Evolutionary conservation across 495 filamentous ascomycete species (phyloP), one percentile per base, ranked within the genome.

Genomic region (Penicillium cataractarum): DNA sequence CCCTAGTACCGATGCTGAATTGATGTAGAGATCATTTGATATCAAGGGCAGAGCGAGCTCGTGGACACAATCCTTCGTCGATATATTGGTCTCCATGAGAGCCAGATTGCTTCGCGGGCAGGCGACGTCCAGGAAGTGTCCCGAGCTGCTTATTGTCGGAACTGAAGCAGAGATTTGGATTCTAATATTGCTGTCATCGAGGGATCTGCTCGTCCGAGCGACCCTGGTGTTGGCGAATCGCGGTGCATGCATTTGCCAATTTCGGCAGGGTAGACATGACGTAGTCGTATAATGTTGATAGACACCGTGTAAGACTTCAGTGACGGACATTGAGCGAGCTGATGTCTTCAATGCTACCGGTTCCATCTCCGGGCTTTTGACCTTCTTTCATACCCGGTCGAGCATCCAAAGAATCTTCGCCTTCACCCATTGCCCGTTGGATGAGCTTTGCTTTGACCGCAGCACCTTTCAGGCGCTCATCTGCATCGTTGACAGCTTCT

Each of bases 401-500:
- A 37, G 71, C 65, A 44, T 68, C 71, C 2, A 69, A 58, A 6
- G 65, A 48, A 26, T 77, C 71, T 61, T 76, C 74, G 35, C 69
- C 71, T 64, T 92, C 90, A 0, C 88, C 88, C 17, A 90, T 76
- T 26, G 89, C 80, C 42, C 85, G 85, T 75, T 93, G 90, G 48
- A 97, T 89, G 51, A 97, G 83, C 72, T 91, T 94, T 1, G 83
- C 82, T 70, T 94, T 94, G n/a, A 87, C 86, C 55, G 87, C 78
- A 10, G 92, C 93, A 64, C 89, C 84, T 76, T 90, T 92, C 55
- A 95, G 65, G 35, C 93, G 82, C 71, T 95, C 91, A 65, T 97
- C 92, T 62, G 93, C 90, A 66, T 94, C 91, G 26, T 88, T 86
- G 21, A 97, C 90, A 6, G 90, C 87, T 48, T 93, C 92, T 65